Conservation (phyloP, 2,329 filamentous ascomycete genomes). For the Sporothrix pseudoabietina region DNA sequence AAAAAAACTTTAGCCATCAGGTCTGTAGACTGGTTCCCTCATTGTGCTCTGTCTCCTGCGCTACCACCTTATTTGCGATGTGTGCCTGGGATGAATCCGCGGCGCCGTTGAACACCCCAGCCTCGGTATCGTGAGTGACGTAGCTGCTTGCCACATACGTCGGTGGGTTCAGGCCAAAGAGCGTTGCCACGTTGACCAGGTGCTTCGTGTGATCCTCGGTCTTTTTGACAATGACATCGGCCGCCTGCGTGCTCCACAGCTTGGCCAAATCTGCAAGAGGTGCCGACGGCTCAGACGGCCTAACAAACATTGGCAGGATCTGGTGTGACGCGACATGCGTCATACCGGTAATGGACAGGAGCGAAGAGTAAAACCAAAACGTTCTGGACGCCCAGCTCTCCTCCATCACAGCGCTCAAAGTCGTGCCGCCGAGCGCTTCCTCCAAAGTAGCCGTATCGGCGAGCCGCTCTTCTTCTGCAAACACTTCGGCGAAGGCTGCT, state of each 20-base stretch:
- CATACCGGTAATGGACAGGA: constrained; percentile 23
- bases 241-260: background rate
- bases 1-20: background rate
- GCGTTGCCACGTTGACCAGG: constrained; percentile 7
- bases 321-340: constrained; percentile 15
- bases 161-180: constrained; percentile 6
- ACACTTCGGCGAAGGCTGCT: constrained; percentile 1
- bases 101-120: background rate
- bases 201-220: constrained; percentile 5
- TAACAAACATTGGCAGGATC: constrained; percentile 15
- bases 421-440: constrained; percentile 5
- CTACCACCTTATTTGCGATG: background rate
- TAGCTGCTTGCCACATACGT: background rate
- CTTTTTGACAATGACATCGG: background rate
- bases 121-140: background rate
- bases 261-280: background rate
- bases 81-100: background rate
- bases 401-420: constrained; percentile 16
- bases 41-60: background rate
- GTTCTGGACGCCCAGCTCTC: constrained; percentile 15
- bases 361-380: constrained; percentile 19
- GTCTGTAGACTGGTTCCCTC: background rate
- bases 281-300: background rate
- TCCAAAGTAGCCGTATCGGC: constrained; percentile 3
- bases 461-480: constrained; percentile 15